Evolutionary conservation across 208 protist species (phyloP).

Genomic region (Porcisia deanei): DNA sequence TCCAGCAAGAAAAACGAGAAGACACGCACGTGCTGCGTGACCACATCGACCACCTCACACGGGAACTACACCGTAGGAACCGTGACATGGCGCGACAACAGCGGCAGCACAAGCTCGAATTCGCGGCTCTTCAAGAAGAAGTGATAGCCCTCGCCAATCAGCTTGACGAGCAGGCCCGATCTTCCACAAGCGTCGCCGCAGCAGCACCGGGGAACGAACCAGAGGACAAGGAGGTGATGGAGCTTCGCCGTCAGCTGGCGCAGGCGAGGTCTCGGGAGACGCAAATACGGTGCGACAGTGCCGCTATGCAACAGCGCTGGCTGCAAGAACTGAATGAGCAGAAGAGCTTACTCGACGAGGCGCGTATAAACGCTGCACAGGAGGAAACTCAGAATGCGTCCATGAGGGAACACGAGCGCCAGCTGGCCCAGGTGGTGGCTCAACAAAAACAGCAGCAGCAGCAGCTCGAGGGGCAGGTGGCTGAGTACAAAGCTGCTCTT

Average conservation of each 20-base stretch:
- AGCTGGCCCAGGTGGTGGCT: constrained; percentile 1
- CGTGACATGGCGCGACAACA: constrained; percentile 29
- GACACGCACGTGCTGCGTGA: constrained; percentile 35
- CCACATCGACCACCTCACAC: constrained; percentile 42
- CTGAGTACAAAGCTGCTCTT: constrained; percentile 13
- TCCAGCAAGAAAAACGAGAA: constrained; percentile 32
- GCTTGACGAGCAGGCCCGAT: constrained; percentile 33
- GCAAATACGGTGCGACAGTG: constrained; percentile 8
- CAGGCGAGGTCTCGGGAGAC: constrained; percentile 15
- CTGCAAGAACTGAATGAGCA: constrained; percentile 30
- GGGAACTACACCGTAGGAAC: constrained; percentile 26
- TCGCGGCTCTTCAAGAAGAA: constrained; percentile 43
- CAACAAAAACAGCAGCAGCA: constrained; percentile 12
- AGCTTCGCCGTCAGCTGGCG: constrained; percentile 10
- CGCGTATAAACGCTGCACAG: neutral
- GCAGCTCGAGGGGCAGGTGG: constrained; percentile 16
- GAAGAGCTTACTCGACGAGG: constrained; percentile 16
- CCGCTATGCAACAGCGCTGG: constrained; percentile 20
- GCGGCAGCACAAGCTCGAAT: constrained; percentile 38
- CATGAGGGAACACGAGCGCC: constrained; percentile 4
- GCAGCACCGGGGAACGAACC: constrained; percentile 1
- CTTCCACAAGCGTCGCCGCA: neutral
- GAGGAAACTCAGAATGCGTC: constrained; percentile 1
- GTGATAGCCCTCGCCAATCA: constrained; percentile 41
- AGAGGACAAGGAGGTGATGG: neutral